Evolutionary conservation across 139 green algal genomes (phyloP).

Genomic region (Trebouxia sp.): DNA sequence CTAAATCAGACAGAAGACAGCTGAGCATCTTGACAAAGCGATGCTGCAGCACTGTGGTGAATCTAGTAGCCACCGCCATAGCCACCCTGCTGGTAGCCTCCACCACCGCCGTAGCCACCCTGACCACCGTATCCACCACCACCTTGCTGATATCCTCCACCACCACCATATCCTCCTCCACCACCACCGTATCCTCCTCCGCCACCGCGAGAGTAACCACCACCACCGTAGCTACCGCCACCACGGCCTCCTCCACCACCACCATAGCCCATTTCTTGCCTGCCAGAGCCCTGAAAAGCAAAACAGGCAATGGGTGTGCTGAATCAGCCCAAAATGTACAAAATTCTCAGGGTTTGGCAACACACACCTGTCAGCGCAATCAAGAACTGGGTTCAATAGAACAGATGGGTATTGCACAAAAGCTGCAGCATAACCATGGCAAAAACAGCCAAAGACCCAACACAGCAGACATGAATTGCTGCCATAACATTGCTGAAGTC

Average conservation of each 20-base stretch:
- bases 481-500: too few species aligned
- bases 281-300: background rate
- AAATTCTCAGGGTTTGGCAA: too few species aligned
- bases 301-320: too few species aligned
- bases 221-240: background rate
- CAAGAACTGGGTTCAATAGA: too few species aligned
- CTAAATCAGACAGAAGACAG: background rate
- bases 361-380: too few species aligned
- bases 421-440: too few species aligned
- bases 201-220: background rate
- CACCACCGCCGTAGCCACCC: slow-evolving; percentile 39
- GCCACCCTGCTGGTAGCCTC: slow-evolving; percentile 30
- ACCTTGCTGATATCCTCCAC: background rate
- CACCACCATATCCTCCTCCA: slow-evolving; percentile 20
- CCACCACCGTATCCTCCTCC: background rate
- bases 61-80: slow-evolving; percentile 41
- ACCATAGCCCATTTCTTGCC: background rate
- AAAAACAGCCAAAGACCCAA: too few species aligned
- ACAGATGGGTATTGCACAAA: too few species aligned
- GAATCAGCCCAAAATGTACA: too few species aligned
- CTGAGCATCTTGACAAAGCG: background rate
- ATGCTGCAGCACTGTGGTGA: background rate
- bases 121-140: slow-evolving; percentile 32
- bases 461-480: too few species aligned
- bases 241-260: background rate